These are phyloP conservation scores for Phytophthora pseudosyringae DNA, from an alignment of 352 stramenopile genomes.

Conservation along the genomic window DNA sequence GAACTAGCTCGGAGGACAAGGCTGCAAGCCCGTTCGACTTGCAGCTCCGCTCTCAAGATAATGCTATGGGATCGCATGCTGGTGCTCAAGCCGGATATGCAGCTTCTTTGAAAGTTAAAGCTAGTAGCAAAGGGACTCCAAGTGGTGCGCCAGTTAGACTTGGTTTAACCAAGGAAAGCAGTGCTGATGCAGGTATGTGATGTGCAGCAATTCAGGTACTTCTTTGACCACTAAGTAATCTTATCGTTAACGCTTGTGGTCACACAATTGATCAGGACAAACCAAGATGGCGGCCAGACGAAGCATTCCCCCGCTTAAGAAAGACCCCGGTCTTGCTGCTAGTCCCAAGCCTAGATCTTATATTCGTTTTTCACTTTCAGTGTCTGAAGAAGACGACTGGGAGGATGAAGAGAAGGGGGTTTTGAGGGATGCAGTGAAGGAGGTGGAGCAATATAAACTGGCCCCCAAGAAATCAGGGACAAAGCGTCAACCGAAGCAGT, in stretches of 20 bases:
- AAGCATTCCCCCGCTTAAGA: slow-evolving; percentile 13
- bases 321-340: slow-evolving; percentile 11
- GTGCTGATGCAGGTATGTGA: slow-evolving; percentile 15
- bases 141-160: neutral
- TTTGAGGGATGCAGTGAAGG: slow-evolving; percentile 1
- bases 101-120: neutral
- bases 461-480: neutral
- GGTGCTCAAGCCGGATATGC: neutral
- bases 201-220: neutral
- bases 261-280: slow-evolving; percentile 4
- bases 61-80: neutral
- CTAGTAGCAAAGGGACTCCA: neutral
- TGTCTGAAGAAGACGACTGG: slow-evolving; percentile 13
- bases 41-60: neutral
- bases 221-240: neutral
- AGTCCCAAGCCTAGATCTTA: slow-evolving; percentile 9
- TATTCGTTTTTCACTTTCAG: neutral
- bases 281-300: slow-evolving; percentile 14
- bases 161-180: neutral
- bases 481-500: neutral
- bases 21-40: neutral
- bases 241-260: neutral
- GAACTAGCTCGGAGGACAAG: neutral
- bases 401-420: slow-evolving; percentile 32
- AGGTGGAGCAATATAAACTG: neutral